These are phyloP conservation scores for Stereocaulon alpinum DNA, from an alignment of 495 filamentous ascomycete genomes.

Conservation along the genomic window DNA sequence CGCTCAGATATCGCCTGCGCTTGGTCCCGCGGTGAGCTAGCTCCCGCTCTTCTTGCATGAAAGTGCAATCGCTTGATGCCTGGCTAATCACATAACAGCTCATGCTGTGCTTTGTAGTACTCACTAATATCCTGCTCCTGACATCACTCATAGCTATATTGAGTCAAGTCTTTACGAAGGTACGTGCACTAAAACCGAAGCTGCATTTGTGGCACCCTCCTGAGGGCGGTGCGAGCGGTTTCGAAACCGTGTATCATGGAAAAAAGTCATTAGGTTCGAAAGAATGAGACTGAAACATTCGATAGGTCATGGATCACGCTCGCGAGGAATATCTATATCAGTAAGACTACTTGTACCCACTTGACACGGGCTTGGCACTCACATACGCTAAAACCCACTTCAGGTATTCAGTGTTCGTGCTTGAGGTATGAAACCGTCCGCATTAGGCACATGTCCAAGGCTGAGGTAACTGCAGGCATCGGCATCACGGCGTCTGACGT, in stretches of 20 bases:
- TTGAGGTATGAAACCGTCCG: constrained; percentile 38
- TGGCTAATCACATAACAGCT: constrained; percentile 12
- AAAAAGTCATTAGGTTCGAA: neutral
- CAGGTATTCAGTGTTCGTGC: constrained; percentile 56
- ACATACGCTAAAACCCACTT: constrained; percentile 14
- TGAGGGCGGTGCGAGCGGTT: constrained; percentile 28
- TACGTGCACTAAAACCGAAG: constrained; percentile 34
- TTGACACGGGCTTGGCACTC: constrained; percentile 14
- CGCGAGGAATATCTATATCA: constrained; percentile 80
- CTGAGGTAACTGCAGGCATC: constrained; percentile 37
- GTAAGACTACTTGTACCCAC: constrained; percentile 33
- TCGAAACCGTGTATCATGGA: constrained; percentile 7
- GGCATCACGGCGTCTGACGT: constrained; percentile 67
- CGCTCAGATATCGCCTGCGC: constrained; percentile 23
- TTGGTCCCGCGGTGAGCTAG: constrained; percentile 35
- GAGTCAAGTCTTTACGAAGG: constrained; percentile 78
- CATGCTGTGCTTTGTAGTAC: constrained; percentile 65
- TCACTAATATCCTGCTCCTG: constrained; percentile 86
- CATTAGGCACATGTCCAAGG: neutral
- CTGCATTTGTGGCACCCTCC: constrained; percentile 14
- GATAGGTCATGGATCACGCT: constrained; percentile 49
- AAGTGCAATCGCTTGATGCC: constrained; percentile 23
- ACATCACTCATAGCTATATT: constrained; percentile 87
- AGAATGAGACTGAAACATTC: constrained; percentile 11
- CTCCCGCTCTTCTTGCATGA: constrained; percentile 20